Base-by-base conservation (phyloP, 2,329 filamentous ascomycete genomes). In the Fusarium austroafricanum region DNA sequence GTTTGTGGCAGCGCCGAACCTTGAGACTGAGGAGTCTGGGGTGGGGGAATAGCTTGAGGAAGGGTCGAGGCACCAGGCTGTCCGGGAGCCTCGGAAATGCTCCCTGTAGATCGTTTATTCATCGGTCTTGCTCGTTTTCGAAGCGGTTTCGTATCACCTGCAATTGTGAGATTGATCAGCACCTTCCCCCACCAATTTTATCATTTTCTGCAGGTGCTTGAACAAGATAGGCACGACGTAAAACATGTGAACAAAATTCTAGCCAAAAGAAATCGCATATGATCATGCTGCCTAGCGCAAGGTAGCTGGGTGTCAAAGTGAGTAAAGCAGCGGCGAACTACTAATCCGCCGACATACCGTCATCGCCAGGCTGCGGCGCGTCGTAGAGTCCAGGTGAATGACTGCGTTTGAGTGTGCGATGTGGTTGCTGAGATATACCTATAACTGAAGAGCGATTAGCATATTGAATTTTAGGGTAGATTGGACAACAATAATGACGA, bases 381-480 rank as follows among this genome's bases (percentile, higher is more conserved):
- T 84, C 85, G 80, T 89, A 88, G 61, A 79, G 82, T 73, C 92
- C 88, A 73, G 91, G 91, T 70, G 93, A 94, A 70, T 91, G 90
- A 84, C 88, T 92, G 79, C 93, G 88, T 83, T 96, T 96, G 74
- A 90, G 82, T 73, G 92, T 91, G 78, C 92, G 89, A 70, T 89
- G 75, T 80, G 77, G 82, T 83, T 79, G 83, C 73, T 80, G 80
- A 78, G 80, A 83, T 79, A 80, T 79, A 79, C 81, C 88, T 86
- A 70, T 61, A 28, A 57, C 56, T 65, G 57, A 52, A 49, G 40
- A 29, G 40, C 23, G 29, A 65, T 79, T 55, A 79, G 76, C 68
- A 75, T 69, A 29, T 58, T 63, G 49, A 65, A 53, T 15, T n/a
- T 45, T 35, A 18, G 37, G 50, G 7, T 42, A 29, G 33, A 59